Conservation (phyloP, 192 early-diverging fungal genomes). For the Obelidium mucronatum region DNA sequence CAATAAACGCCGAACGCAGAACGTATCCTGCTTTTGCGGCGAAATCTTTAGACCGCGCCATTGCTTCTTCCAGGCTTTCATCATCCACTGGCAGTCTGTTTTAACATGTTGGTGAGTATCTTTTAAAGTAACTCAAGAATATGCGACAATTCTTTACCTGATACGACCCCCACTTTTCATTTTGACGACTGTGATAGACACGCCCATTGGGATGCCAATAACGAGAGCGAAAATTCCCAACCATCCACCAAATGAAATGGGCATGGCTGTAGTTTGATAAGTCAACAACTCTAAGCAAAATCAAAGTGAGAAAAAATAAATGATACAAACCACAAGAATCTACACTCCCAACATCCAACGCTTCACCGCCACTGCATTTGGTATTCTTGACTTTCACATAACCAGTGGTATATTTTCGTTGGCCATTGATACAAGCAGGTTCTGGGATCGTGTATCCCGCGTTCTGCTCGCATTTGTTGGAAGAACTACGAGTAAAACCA, state of each 20-base stretch:
- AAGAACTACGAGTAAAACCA: conserved; percentile 31
- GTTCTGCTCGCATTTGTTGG: conserved; percentile 14
- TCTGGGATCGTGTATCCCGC: conserved; percentile 10
- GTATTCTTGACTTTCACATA: conserved; percentile 38
- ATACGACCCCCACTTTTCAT: conserved; percentile 46
- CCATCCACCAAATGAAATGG: conserved; percentile 38
- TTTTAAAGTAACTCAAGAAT: too few species aligned
- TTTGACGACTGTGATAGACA: conserved; percentile 40
- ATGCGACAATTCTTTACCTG: conserved; percentile 24
- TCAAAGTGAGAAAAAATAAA: too few species aligned
- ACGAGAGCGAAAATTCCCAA: conserved; percentile 40
- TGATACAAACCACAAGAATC: conserved; percentile 32
- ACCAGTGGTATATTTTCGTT: conserved; percentile 32
- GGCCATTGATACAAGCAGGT: conserved; percentile 37
- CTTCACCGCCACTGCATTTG: conserved; percentile 45
- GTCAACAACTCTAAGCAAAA: not conserved
- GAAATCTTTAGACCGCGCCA: not conserved
- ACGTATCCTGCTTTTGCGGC: conserved; percentile 17
- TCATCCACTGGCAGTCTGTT: conserved; percentile 44
- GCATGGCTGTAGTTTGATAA: conserved; percentile 2
- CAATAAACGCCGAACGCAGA: conserved; percentile 15
- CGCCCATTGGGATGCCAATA: conserved; percentile 38
- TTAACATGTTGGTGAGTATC: not conserved
- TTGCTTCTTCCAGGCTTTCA: not conserved
- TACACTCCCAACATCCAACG: conserved; percentile 27